Base-by-base conservation (phyloP, 2,329 filamentous ascomycete species). In the Phoma sp. region DNA sequence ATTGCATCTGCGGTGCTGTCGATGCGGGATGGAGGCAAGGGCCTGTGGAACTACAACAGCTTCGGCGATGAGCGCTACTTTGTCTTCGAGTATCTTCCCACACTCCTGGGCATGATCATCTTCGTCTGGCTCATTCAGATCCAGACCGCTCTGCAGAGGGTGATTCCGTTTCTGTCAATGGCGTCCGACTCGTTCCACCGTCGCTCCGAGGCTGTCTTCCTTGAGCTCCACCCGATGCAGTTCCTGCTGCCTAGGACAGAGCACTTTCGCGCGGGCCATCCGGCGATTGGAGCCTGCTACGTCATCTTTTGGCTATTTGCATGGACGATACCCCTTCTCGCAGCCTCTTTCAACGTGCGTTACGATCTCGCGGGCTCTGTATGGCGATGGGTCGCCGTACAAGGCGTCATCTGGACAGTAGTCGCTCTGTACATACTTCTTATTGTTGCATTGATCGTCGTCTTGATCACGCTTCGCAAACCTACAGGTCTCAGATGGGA, bases 401-500 rank as follows among this genome's bases (percentile, higher is more conserved):
- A 91, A 63, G 87, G 87, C 12, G 82, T 95, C 18, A 87, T 89
- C 21, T 97, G 92, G 92, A 84, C 87, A 0, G 78, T 92, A 21
- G 84, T 95, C 25, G 86, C 79, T 0, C 74, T 96, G 1, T 97
- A 96, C 75, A 74, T 88, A 28, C 73, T 92, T 4, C 76, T 93
- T 39, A 67, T 88, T 2, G 62, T 84, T 6, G 85, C 87, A 1
- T 66, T 86, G 2, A 48, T 84, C 10, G 74, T 85, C 1, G 71
- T 93, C 3, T 77, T 88, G 58, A 59, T 85, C n/a, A 88, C 85
- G 59, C 91, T 93, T 77, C 76, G 80, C 18, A 81, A 83, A 25
- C 82, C 81, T 64, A 96, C 92, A 0, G 92, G 92, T 0, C 78
- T 96, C 57, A 83, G 89, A 67, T 97, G 93, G 93, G 92, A 96